Evolutionary conservation across 2,329 filamentous ascomycete genomes (phyloP), one percentile per base, ranked within the genome.

Genomic region (Pseudocercospora pini-densiflorae): DNA sequence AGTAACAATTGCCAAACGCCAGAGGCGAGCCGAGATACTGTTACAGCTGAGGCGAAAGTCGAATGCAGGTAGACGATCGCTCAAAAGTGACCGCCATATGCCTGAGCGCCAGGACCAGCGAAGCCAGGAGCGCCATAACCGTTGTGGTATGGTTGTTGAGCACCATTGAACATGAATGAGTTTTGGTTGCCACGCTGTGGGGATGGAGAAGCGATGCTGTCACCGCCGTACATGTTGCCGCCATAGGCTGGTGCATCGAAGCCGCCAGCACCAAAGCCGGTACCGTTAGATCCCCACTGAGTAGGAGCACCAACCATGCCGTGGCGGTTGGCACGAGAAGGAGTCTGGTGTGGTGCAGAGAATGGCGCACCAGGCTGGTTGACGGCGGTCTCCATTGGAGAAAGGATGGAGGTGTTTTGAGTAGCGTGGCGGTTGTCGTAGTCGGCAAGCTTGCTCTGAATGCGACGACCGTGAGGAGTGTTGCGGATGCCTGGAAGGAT

Each of bases 391-490:
- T 73, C 65, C 66, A 71, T 66, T 33, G 68, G 64, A 45, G 69
- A 64, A 12, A 70, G 63, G 59, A 71, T 67, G 47, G 70, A 59
- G 43, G 63, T 36, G 40, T 51, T 58, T 16, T 76, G 65, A 59
- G 77, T 77, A 64, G 77, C 80, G 59, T 76, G 76, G 58, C 81
- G 79, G 47, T 77, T 77, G 63, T 89, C 86, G 54, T 83, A 81
- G 61, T 86, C 85, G 74, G 85, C 81, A 64, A 99, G 91, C 85
- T 98, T 98, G 77, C 91, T 91, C 77, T 92, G 90, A 74, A 98
- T 96, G 68, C 95, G 93, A 72, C 95, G 94, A 61, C 95, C 95
- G 78, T 98, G 95, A 3, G 95, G 94, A 49, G 94, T 97, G 73
- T 92, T 90, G 70, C 94, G 92, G 70, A 98, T 96, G 49, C 88